Conservation (phyloP, 345 rosid species). For the Firmiana major region DNA sequence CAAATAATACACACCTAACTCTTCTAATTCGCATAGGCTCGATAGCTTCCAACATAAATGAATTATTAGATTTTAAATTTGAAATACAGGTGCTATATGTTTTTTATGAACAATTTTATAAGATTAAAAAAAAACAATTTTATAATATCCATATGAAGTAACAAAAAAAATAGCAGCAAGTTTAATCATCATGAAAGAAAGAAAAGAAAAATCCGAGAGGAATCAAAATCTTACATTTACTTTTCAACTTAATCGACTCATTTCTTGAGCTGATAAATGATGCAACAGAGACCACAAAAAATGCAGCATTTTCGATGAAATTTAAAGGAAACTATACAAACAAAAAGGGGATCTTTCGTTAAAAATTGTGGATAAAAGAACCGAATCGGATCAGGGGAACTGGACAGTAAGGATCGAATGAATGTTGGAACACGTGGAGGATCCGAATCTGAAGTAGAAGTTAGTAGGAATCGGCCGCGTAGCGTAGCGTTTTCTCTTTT, state of each 20-base stretch:
- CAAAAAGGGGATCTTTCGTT: slow-evolving; percentile 19
- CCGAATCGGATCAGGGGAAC: slow-evolving; percentile 35
- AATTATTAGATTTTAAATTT: neutral
- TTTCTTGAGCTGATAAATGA: neutral
- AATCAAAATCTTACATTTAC: slow-evolving; percentile 4
- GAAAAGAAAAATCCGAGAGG: neutral
- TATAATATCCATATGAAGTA: too few species aligned
- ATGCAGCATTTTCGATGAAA: neutral
- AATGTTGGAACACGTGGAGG: slow-evolving; percentile 11
- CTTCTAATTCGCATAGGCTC: neutral
- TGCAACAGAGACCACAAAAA: neutral
- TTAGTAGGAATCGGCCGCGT: neutral
- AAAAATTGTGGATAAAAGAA: slow-evolving; percentile 4
- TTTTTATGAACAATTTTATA: neutral
- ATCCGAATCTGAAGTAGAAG: slow-evolving; percentile 38
- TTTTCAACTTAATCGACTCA: slow-evolving; percentile 2
- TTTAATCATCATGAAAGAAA: neutral
- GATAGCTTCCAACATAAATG: neutral
- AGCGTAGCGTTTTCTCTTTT: slow-evolving; percentile 14
- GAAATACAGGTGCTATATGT: neutral
- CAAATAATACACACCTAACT: neutral
- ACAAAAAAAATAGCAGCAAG: too few species aligned
- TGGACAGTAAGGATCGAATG: slow-evolving; percentile 17
- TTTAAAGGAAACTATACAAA: slow-evolving; percentile 8
- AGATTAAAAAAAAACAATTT: too few species aligned